phyloP scores from a whole-genome alignment of 768 basidiomycete genomes.

The Lentinula sp. region DNA sequence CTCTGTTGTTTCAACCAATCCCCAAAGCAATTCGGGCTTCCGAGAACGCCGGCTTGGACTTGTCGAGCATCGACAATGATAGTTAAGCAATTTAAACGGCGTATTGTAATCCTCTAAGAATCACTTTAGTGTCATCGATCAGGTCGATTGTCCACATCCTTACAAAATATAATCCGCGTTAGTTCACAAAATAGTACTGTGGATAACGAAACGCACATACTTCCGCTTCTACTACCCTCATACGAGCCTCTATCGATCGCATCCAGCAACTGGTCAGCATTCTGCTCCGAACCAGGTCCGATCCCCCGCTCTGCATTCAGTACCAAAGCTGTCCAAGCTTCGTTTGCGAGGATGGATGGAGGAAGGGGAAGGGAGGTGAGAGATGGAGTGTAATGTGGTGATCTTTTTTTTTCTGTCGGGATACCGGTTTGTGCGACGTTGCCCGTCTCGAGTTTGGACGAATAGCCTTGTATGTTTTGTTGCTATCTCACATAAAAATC shows the following conservation, averaged over 20 bases:
- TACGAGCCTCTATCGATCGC: slow-evolving; percentile 83
- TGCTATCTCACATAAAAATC: no score
- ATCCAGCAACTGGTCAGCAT: slow-evolving; percentile 56
- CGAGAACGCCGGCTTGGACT: slow-evolving; percentile 80
- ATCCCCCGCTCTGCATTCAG: slow-evolving; percentile 64
- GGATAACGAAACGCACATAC: slow-evolving; percentile 35
- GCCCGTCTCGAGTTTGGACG: no score
- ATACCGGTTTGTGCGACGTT: no score
- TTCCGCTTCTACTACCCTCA: slow-evolving; percentile 64
- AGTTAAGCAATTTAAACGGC: slow-evolving; percentile 73
- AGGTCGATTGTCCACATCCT: slow-evolving; percentile 87
- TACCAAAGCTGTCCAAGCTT: slow-evolving; percentile 51
- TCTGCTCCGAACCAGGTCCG: slow-evolving; percentile 50
- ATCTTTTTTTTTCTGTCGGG: no score
- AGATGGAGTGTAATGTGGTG: no score
- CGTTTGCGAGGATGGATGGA: slow-evolving; percentile 57
- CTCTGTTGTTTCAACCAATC: slow-evolving; percentile 40
- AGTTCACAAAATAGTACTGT: not conserved
- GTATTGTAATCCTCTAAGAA: slow-evolving; percentile 88
- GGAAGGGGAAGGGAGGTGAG: no score
- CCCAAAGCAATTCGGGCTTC: slow-evolving; percentile 85
- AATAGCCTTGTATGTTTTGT: no score
- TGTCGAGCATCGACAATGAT: slow-evolving; percentile 65
- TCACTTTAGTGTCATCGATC: slow-evolving; percentile 92
- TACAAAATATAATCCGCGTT: slow-evolving; percentile 15